Percentiles rank a stretch among this genome's conserved stretches.
These are phyloP conservation scores for Neopestalotiopsis sp. DNA, from an alignment of 2,329 filamentous ascomycete species.

Conservation along the genomic window DNA sequence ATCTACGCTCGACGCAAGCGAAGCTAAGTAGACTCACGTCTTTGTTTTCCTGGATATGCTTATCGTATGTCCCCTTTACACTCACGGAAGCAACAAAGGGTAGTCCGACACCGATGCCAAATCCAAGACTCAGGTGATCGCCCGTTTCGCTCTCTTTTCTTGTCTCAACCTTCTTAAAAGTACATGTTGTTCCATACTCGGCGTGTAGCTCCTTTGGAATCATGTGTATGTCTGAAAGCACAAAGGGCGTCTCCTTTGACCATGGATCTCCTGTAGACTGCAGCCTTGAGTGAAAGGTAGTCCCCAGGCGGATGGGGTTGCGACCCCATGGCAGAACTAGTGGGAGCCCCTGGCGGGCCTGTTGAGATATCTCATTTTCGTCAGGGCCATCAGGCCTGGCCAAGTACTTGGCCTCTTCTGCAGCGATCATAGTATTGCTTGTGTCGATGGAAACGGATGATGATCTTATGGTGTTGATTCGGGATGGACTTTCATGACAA, in stretches of 20 bases:
- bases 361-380: constrained; percentile 1
- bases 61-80: background rate
- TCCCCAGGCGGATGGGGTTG: background rate
- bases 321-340: background rate
- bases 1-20: background rate
- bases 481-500: background rate
- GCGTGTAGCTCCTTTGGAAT: background rate
- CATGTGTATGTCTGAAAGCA: background rate
- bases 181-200: background rate
- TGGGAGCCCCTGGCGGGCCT: background rate
- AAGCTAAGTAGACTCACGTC: background rate
- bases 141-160: background rate
- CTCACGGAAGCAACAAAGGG: background rate
- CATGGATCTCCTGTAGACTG: background rate
- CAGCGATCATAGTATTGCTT: background rate
- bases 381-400: background rate
- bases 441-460: background rate
- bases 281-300: background rate
- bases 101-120: background rate
- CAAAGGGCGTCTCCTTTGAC: background rate
- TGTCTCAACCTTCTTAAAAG: background rate
- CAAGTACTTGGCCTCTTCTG: background rate
- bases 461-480: background rate
- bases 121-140: background rate
- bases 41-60: background rate